A percentile compares a stretch with the other conserved stretches of the same genome.
phyloP scores from a whole-genome alignment of 2,329 filamentous ascomycete genomes.

The Zasmidium cellare region DNA sequence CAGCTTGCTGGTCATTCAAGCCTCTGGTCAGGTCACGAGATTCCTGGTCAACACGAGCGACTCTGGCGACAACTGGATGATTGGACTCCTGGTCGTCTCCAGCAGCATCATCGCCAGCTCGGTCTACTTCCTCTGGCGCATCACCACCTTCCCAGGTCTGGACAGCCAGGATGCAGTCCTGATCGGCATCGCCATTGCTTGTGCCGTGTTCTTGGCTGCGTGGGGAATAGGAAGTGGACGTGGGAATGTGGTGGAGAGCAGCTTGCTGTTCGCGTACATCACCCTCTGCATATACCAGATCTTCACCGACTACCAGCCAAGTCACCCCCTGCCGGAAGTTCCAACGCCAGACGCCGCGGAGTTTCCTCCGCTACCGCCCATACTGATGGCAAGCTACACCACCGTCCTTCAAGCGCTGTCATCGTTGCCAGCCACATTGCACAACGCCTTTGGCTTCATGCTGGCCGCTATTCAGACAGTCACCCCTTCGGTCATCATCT shows the following conservation, averaged over 20 bases:
- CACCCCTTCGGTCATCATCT: constrained; percentile 93
- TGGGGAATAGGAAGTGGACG: constrained; percentile 93
- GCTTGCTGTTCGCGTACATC: constrained; percentile 91
- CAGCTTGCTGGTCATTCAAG: constrained; percentile 92
- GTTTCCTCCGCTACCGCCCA: constrained; percentile 91
- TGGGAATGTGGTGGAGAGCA: constrained; percentile 93
- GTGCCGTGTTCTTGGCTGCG: constrained; percentile 85
- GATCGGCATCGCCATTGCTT: constrained; percentile 90
- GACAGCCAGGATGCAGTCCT: constrained; percentile 88
- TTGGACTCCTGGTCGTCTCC: constrained; percentile 81
- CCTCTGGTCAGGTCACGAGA: constrained; percentile 87
- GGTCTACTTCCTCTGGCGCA: constrained; percentile 93
- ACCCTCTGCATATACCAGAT: constrained; percentile 99
- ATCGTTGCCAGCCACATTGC: constrained; percentile 77
- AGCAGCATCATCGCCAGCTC: constrained; percentile 91
- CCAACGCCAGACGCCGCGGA: constrained; percentile 59
- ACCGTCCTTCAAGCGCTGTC: constrained; percentile 83
- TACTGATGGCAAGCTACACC: constrained; percentile 98
- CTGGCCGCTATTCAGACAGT: constrained; percentile 93
- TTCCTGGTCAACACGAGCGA: constrained; percentile 89
- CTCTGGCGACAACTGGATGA: constrained; percentile 95
- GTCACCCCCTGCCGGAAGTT: constrained; percentile 49
- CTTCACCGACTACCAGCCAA: constrained; percentile 95
- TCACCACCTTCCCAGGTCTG: constrained; percentile 90
- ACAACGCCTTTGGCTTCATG: constrained; percentile 81